Evolutionary conservation across 306 rosid genomes (phyloP), one percentile per base, ranked within the genome.

Genomic region (Pterocarpus macrocarpus): DNA sequence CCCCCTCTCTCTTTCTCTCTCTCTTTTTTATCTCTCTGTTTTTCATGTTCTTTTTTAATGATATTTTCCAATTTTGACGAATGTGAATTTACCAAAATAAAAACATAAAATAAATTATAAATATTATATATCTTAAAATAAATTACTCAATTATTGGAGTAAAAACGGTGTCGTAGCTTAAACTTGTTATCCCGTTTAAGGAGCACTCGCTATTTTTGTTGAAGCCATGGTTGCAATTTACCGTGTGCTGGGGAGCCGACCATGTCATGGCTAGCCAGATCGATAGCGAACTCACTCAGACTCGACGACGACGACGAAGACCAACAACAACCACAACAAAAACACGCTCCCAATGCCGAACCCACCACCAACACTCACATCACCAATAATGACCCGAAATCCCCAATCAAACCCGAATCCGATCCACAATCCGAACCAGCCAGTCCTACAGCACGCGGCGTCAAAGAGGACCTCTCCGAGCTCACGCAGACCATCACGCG

Each of bases 281-380:
- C 97, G n/a, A 91, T 93, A 79, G 94, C 94, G 1, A 93, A 91
- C 89, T 90, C 97, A 35, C 94, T 93, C 82, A 90, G 89, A 68
- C 90, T 91, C 77, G 92, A 91, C 72, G 92, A 89, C 34, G 88
- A 86, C 16, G 64, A 64, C 0, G 4, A 44, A 68, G 52, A 71
- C 52, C 38, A 71, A 11, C 57, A 15, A 13, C 22, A 12, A 13
- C 57, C 4, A 50, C 57, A 4, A n/a, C 16, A 13, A 13, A 14
- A 50, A 50, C 57, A 33, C 55, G 4, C 71, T 39, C n/a, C 58
- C 35, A 74, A 8, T 63, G 22, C 38, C 57, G 69, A 74, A 47
- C 22, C 78, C 85, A 2, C 16, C 57, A 50, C 15, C 57, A n/a
- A 8, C 8, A 9, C 28, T 22, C 28, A 22, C 28, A 22, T 22